These are phyloP conservation scores for Globisporangium paroecandrum DNA, from an alignment of 352 stramenopile species.

Conservation along the genomic window DNA sequence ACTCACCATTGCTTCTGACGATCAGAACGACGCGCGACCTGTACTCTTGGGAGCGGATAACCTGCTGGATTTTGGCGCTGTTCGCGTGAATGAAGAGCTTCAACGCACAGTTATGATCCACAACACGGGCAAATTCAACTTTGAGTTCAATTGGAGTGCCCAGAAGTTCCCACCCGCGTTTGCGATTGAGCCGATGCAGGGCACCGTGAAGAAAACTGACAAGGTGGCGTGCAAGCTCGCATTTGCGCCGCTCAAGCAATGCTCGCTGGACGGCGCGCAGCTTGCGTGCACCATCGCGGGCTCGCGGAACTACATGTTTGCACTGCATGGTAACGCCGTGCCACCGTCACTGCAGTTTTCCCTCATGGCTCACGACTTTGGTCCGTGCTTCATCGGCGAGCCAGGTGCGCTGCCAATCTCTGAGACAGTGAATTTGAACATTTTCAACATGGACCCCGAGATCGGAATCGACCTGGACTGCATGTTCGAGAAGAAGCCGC, in stretches of 20 bases:
- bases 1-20: slow-evolving; percentile 39
- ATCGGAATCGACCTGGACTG: slow-evolving; percentile 86
- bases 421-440: slow-evolving; percentile 55
- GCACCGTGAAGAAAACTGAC: slow-evolving; percentile 89
- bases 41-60: slow-evolving; percentile 31
- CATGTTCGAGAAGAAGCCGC: slow-evolving; percentile 83
- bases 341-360: slow-evolving; percentile 88
- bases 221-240: slow-evolving; percentile 62
- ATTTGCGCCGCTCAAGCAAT: slow-evolving; percentile 79
- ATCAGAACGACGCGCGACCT: slow-evolving; percentile 37
- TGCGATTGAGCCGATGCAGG: slow-evolving; percentile 65
- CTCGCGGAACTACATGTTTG: slow-evolving; percentile 78
- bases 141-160: slow-evolving; percentile 89
- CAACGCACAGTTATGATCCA: slow-evolving; percentile 73
- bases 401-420: slow-evolving; percentile 48
- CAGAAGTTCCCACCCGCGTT: slow-evolving; percentile 39
- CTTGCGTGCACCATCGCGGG: slow-evolving; percentile 85
- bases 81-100: slow-evolving; percentile 82
- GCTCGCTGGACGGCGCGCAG: slow-evolving; percentile 62
- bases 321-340: slow-evolving; percentile 70
- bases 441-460: slow-evolving; percentile 88
- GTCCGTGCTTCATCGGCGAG: slow-evolving; percentile 89
- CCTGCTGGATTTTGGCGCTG: slow-evolving; percentile 83
- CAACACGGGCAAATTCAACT: slow-evolving; percentile 95
- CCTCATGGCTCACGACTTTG: slow-evolving; percentile 90